A percentile compares a stretch with the other conserved stretches of the same genome.
phyloP scores from a whole-genome alignment of 345 rosid species.

The Trapa incisa region DNA sequence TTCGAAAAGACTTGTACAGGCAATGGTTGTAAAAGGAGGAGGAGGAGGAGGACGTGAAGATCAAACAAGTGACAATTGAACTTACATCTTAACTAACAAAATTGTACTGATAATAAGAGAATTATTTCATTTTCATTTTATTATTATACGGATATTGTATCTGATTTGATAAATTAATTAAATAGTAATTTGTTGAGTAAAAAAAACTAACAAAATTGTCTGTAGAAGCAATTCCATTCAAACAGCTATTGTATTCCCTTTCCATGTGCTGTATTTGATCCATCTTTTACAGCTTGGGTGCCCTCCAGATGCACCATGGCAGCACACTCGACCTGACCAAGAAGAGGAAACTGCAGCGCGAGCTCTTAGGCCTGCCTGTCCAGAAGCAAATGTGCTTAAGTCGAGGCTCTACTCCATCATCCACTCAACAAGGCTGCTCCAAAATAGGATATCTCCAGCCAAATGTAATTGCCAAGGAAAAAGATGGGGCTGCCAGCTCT shows the following conservation, averaged over 20 bases:
- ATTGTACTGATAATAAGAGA: too few relatives aligned
- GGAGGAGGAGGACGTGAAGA: too few relatives aligned
- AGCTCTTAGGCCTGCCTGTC: conserved; percentile 30
- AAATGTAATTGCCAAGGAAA: conserved; percentile 10
- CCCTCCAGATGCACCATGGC: neutral
- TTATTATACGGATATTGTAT: too few relatives aligned
- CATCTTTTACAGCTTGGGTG: conserved; percentile 15
- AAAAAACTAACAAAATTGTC: too few relatives aligned
- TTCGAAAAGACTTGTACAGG: too few relatives aligned
- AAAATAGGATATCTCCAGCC: conserved; percentile 4
- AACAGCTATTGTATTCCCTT: neutral
- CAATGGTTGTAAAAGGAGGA: too few relatives aligned
- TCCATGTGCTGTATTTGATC: neutral
- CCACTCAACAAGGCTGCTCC: conserved; percentile 6
- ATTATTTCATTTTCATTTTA: too few relatives aligned
- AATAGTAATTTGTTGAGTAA: too few relatives aligned
- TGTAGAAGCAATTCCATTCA: too few relatives aligned
- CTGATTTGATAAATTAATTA: too few relatives aligned
- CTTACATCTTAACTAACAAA: too few relatives aligned
- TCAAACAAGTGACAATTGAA: too few relatives aligned
- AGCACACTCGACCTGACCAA: conserved; percentile 18
- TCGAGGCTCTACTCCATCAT: conserved; percentile 14
- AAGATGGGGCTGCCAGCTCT: conserved; percentile 8
- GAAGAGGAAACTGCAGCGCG: conserved; percentile 46
- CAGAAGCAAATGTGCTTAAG: conserved; percentile 42